Evolutionary conservation across 208 protist genomes (phyloP).

Genomic region (Wallacemonas sp.): DNA sequence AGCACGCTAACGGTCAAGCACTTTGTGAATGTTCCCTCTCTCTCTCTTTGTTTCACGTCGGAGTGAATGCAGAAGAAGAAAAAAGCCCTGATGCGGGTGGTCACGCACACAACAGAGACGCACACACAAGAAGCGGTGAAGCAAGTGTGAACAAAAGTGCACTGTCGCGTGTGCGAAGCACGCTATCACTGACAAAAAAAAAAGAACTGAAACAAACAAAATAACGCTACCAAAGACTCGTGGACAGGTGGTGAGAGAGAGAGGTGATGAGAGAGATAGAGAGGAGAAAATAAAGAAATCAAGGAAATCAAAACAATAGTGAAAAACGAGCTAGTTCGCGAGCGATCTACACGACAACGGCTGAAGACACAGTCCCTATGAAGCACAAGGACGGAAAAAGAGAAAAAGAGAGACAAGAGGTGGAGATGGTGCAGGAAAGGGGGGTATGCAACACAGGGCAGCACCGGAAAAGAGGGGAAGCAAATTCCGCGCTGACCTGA

Average conservation of each 20-base stretch:
- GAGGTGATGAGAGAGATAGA: neutral
- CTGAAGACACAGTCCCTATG: neutral
- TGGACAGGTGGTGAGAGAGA: neutral
- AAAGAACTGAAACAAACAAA: neutral
- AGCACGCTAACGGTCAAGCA: too few relatives aligned
- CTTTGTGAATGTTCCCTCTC: too few relatives aligned
- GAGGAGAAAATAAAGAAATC: slow-evolving; percentile 1
- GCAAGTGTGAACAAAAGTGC: neutral
- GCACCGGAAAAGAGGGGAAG: neutral
- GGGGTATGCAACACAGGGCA: neutral
- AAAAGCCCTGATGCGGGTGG: neutral
- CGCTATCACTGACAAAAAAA: slow-evolving; percentile 2
- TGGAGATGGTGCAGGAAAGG: neutral
- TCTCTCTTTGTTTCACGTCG: too few relatives aligned
- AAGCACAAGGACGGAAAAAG: neutral
- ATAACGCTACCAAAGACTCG: neutral
- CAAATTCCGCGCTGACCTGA: too few relatives aligned
- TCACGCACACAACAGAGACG: neutral
- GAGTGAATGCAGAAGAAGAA: slow-evolving; percentile 5
- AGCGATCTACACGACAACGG: too few relatives aligned
- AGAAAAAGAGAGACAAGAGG: slow-evolving; percentile 1
- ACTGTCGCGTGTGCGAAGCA: too few relatives aligned
- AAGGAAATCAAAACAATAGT: slow-evolving; percentile 1
- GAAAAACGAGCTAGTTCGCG: neutral
- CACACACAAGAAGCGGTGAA: neutral